phyloP scores from a whole-genome alignment of 495 filamentous ascomycete species.

The Hyphodiscus hymeniophilus region DNA sequence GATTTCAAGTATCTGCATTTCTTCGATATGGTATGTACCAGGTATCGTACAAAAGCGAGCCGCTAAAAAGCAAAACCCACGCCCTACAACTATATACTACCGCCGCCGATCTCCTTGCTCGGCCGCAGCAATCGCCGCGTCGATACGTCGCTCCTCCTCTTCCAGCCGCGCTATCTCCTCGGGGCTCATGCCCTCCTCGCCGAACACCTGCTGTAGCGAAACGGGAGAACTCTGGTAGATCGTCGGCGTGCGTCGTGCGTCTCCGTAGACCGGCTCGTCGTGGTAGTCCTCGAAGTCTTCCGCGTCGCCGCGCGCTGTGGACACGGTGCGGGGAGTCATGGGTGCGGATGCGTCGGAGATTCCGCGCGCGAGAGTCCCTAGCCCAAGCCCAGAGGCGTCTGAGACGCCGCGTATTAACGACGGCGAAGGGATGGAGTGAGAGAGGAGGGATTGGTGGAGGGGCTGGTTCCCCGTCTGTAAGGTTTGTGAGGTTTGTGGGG shows the following conservation, averaged over 20 bases:
- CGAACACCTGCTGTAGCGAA: conserved; percentile 10
- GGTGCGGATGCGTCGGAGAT: conserved; percentile 4
- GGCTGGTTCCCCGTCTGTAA: neutral
- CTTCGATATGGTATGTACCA: too few species aligned
- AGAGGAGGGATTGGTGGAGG: neutral
- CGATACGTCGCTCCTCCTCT: conserved; percentile 23
- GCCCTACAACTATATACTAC: conserved; percentile 1
- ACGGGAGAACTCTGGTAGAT: neutral
- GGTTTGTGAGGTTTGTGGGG: neutral
- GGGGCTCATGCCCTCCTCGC: conserved; percentile 14
- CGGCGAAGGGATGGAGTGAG: too few species aligned
- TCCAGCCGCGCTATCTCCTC: conserved; percentile 21
- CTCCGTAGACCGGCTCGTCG: conserved; percentile 16
- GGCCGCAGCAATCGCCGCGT: conserved; percentile 22
- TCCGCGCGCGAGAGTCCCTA: neutral
- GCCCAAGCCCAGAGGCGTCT: neutral
- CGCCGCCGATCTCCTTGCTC: conserved; percentile 9
- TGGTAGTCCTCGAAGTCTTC: conserved; percentile 12
- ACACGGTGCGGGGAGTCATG: neutral
- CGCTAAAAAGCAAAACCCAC: too few species aligned
- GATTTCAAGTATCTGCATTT: too few species aligned
- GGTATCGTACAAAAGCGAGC: too few species aligned
- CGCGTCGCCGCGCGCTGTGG: neutral
- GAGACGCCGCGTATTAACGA: neutral
- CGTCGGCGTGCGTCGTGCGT: conserved; percentile 15